phyloP scores from a whole-genome alignment of 768 basidiomycete genomes.

The Epithele typhae region DNA sequence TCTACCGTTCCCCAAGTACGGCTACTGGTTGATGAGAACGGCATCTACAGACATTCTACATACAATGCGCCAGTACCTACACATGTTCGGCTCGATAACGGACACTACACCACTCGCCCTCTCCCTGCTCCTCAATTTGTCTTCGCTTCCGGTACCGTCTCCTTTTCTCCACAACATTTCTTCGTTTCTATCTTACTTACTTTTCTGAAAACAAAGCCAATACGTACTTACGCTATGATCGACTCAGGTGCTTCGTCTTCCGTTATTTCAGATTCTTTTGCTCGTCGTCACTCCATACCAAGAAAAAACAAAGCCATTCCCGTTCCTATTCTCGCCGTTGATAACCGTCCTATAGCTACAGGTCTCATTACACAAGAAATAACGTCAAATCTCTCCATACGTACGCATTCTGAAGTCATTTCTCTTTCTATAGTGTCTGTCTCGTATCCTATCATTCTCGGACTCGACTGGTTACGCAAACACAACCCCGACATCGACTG shows the following conservation, averaged over 20 bases:
- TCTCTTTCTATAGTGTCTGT: conserved; percentile 27
- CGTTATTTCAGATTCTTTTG: conserved; percentile 31
- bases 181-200: conserved; percentile 14
- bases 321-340: conserved; percentile 31
- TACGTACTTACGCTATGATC: conserved; percentile 32
- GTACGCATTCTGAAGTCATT: conserved; percentile 23
- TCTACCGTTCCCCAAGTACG: no score
- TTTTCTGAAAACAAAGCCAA: conserved; percentile 26
- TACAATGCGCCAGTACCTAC: no score
- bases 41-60: no score
- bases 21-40: no score
- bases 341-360: conserved; percentile 33
- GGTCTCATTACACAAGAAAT: conserved; percentile 35
- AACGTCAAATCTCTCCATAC: conserved; percentile 20
- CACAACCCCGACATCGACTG: conserved; percentile 24
- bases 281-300: conserved; percentile 27
- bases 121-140: conserved; percentile 2
- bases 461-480: neutral
- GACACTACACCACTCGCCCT: neutral
- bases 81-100: no score
- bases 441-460: neutral
- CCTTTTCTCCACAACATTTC: conserved; percentile 16
- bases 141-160: neutral
- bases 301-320: conserved; percentile 24
- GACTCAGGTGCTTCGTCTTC: conserved; percentile 32